Evolutionary conservation across 1,284 basidiomycete species (phyloP).

Genomic region (Athelia sp.): DNA sequence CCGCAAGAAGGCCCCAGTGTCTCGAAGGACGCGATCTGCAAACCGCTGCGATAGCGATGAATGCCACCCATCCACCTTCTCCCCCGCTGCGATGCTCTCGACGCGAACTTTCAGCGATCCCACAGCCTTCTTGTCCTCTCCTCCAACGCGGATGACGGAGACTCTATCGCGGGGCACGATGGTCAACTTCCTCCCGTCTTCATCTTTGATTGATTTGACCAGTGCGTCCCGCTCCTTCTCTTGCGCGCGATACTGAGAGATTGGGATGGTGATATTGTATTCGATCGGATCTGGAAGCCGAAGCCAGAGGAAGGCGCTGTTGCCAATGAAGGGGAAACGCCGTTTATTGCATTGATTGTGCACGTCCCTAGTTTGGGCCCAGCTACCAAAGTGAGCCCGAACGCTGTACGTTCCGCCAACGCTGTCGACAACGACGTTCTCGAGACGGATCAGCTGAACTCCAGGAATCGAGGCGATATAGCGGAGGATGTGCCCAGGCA

Average conservation of each 20-base stretch:
- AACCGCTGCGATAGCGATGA: background rate
- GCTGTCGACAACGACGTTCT: conserved; percentile 1
- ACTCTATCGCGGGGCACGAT: background rate
- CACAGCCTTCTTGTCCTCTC: background rate
- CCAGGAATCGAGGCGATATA: background rate
- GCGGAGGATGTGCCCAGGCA: background rate
- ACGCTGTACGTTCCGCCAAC: conserved; percentile 23
- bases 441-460: background rate
- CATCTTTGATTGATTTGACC: conserved; percentile 25
- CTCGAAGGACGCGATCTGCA: background rate
- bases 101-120: background rate
- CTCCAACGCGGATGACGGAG: background rate
- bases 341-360: conserved; percentile 24
- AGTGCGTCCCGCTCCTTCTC: conserved; percentile 41
- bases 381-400: conserved; percentile 37
- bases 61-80: background rate
- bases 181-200: conserved; percentile 3
- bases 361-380: conserved; percentile 39
- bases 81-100: background rate
- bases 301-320: conserved; percentile 20
- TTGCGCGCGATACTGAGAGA: conserved; percentile 46
- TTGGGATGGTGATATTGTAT: conserved; percentile 41
- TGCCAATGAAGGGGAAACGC: conserved; percentile 20
- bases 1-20: background rate
- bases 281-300: conserved; percentile 38